These are phyloP conservation scores for Penicillium subrubescens DNA, from an alignment of 495 filamentous ascomycete genomes.

Conservation along the genomic window DNA sequence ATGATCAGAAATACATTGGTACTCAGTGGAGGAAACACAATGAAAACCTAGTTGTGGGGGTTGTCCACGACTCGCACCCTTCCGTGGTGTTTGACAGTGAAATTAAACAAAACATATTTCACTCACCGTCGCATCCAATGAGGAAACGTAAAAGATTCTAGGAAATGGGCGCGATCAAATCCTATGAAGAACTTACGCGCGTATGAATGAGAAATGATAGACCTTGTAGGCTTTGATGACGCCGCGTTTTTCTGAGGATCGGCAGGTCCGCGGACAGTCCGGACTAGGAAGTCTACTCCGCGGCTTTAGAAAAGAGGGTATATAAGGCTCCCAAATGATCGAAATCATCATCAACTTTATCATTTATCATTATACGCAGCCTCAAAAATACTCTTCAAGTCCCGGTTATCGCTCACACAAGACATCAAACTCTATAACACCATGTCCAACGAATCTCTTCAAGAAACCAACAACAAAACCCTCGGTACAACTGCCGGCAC, in stretches of 20 bases:
- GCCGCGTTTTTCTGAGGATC: not conserved
- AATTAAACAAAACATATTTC: not conserved
- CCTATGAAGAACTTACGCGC: not conserved
- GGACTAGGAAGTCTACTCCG: not conserved
- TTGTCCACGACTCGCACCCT: constrained; percentile 8
- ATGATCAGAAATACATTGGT: not conserved
- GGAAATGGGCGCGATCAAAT: not conserved
- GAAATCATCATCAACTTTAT: not conserved
- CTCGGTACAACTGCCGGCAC: constrained; percentile 1
- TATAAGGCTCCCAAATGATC: not conserved
- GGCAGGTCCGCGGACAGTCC: not conserved
- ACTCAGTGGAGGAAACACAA: not conserved
- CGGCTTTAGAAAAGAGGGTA: not conserved
- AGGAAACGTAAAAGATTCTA: not conserved
- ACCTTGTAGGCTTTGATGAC: not conserved
- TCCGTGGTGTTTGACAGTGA: not conserved
- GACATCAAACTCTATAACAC: not conserved
- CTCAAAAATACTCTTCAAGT: not conserved
- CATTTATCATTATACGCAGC: not conserved
- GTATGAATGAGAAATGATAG: not conserved
- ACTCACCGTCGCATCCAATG: not conserved
- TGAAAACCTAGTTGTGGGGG: constrained; percentile 3
- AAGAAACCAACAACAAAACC: constrained; percentile 10
- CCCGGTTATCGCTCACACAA: not conserved
- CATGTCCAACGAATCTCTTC: constrained; percentile 3